Conservation (phyloP, 192 early-diverging fungal genomes). For the Kickxella alabastrina region DNA sequence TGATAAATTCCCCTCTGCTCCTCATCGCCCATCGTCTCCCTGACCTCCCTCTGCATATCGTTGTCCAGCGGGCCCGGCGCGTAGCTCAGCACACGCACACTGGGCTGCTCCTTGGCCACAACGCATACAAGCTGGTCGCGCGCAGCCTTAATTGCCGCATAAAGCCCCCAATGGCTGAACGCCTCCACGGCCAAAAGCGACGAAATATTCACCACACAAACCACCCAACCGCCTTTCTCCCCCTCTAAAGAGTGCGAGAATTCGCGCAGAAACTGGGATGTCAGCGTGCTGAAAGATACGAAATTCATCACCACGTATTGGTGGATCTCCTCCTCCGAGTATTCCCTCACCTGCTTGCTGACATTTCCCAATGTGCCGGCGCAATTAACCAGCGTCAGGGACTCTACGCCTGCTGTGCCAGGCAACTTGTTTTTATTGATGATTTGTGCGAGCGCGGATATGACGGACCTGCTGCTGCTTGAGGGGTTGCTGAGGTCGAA, state of each 20-base stretch:
- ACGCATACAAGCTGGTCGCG: constrained; percentile 71
- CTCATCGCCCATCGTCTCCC: constrained; percentile 61
- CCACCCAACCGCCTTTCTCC: constrained; percentile 8
- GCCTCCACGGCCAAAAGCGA: constrained; percentile 71
- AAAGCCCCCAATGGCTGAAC: constrained; percentile 76
- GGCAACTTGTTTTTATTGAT: background rate
- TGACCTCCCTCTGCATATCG: constrained; percentile 73
- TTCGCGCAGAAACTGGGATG: constrained; percentile 29
- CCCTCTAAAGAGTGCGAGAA: too few species aligned
- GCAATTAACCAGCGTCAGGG: constrained; percentile 65
- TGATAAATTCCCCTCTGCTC: constrained; percentile 61
- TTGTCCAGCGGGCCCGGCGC: constrained; percentile 87
- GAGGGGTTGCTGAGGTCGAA: constrained; percentile 8
- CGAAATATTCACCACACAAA: constrained; percentile 71
- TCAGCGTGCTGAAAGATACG: constrained; percentile 54
- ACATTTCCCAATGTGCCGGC: constrained; percentile 73
- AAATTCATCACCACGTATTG: constrained; percentile 58
- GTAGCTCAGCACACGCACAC: constrained; percentile 71
- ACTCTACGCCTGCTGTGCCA: constrained; percentile 18
- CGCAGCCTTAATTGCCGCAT: constrained; percentile 77
- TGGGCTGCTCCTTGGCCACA: constrained; percentile 63
- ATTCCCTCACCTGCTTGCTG: constrained; percentile 54
- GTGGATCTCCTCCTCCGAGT: constrained; percentile 48
- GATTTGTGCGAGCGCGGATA: background rate
- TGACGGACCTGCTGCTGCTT: too few species aligned